A percentile compares a stretch with the other conserved stretches of the same genome.
Evolutionary conservation across 352 stramenopile genomes (phyloP).

Genomic region (Phytophthora quininea): DNA sequence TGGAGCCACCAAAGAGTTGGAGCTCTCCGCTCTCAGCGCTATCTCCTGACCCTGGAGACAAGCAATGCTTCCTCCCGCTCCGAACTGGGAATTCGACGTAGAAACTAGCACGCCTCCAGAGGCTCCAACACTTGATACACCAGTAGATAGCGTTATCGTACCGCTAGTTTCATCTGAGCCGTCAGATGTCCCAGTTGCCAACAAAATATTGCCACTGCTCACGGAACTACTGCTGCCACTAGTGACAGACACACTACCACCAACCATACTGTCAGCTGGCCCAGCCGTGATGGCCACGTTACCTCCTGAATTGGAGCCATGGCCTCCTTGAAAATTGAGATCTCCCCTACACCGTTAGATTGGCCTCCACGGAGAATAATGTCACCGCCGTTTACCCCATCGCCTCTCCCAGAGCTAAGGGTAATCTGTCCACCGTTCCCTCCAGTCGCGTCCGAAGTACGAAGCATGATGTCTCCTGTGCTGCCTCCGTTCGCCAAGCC

Average conservation of each 20-base stretch:
- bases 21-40: conserved; percentile 29
- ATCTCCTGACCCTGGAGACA: conserved; percentile 31
- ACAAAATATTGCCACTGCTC: conserved; percentile 32
- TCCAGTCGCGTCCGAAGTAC: conserved; percentile 16
- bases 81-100: conserved; percentile 21
- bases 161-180: conserved; percentile 27
- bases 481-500: conserved; percentile 24
- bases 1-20: conserved; percentile 27
- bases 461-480: conserved; percentile 25
- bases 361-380: conserved; percentile 28
- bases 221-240: conserved; percentile 25
- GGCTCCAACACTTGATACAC: conserved; percentile 19
- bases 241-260: conserved; percentile 27
- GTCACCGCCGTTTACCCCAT: conserved; percentile 22
- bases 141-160: conserved; percentile 29
- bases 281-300: conserved; percentile 28
- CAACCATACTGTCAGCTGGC: conserved; percentile 18
- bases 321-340: conserved; percentile 26
- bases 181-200: conserved; percentile 30
- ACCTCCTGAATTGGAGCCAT: conserved; percentile 27
- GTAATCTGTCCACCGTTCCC: conserved; percentile 32
- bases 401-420: conserved; percentile 23
- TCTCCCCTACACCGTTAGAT: conserved; percentile 22
- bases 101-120: conserved; percentile 35
- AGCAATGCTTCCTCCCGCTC: conserved; percentile 27